phyloP scores from a whole-genome alignment of 306 rosid species.

The Oxytropis ochrocephala region DNA sequence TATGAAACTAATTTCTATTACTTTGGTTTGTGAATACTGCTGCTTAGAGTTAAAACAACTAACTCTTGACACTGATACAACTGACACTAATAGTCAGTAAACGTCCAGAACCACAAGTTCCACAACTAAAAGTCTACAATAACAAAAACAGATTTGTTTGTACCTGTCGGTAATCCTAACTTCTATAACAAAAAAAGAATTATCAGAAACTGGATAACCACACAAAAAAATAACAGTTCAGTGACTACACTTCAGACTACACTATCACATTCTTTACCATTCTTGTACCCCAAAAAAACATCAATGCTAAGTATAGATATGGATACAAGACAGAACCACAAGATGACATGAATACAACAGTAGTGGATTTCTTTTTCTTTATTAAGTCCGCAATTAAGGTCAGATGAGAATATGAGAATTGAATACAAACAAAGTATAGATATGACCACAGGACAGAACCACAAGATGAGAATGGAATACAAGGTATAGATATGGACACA shows the following conservation, averaged over 20 bases:
- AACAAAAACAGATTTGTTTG: too few species aligned
- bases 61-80: too few species aligned
- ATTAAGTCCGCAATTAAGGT: neutral
- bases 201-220: neutral
- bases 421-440: neutral
- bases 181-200: neutral
- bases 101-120: too few species aligned
- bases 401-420: neutral
- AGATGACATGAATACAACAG: neutral
- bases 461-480: neutral
- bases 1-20: too few species aligned
- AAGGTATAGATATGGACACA: neutral
- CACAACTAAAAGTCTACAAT: too few species aligned
- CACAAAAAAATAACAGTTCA: neutral
- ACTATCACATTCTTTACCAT: neutral
- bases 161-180: neutral
- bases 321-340: neutral
- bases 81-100: too few species aligned
- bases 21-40: too few species aligned
- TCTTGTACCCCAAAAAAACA: neutral
- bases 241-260: neutral
- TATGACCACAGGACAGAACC: neutral
- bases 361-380: neutral
- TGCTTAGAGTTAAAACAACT: too few species aligned
- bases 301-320: neutral